phyloP scores from a whole-genome alignment of 495 filamentous ascomycete species.

The Tricharina praecox region DNA sequence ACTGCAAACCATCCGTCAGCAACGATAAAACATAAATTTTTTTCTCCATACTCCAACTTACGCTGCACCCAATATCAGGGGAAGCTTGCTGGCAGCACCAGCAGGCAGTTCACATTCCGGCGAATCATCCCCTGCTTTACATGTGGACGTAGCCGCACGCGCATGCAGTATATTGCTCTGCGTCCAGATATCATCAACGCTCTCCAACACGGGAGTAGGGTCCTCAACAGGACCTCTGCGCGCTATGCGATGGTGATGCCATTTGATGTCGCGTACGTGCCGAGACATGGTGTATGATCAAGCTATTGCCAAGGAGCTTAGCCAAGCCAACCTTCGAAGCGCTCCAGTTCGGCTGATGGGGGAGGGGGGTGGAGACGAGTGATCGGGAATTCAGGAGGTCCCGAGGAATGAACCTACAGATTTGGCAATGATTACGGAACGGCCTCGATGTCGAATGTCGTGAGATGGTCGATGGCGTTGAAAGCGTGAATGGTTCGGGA shows the following conservation, averaged over 20 bases:
- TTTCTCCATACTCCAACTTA: no score
- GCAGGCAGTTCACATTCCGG: conserved; percentile 40
- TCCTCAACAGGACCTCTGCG: neutral
- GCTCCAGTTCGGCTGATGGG: no score
- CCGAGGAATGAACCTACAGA: neutral
- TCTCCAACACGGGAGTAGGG: neutral
- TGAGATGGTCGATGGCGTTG: neutral
- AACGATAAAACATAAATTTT: neutral
- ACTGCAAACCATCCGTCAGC: conserved; percentile 27
- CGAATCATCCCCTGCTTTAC: conserved; percentile 20
- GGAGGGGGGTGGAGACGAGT: no score
- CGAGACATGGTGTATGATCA: neutral
- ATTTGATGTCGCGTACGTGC: neutral
- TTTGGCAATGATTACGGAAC: neutral
- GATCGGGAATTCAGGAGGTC: no score
- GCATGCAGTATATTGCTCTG: neutral
- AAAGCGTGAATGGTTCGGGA: neutral
- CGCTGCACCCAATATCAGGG: neutral
- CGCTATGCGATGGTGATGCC: conserved; percentile 2
- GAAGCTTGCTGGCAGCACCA: conserved; percentile 27
- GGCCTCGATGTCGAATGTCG: neutral
- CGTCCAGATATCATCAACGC: neutral
- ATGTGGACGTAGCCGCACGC: conserved; percentile 7
- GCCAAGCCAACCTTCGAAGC: neutral
- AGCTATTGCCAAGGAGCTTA: neutral